These are phyloP conservation scores for Macadamia tetraphylla DNA, from an alignment of 164 flowering plant species.

Conservation along the genomic window DNA sequence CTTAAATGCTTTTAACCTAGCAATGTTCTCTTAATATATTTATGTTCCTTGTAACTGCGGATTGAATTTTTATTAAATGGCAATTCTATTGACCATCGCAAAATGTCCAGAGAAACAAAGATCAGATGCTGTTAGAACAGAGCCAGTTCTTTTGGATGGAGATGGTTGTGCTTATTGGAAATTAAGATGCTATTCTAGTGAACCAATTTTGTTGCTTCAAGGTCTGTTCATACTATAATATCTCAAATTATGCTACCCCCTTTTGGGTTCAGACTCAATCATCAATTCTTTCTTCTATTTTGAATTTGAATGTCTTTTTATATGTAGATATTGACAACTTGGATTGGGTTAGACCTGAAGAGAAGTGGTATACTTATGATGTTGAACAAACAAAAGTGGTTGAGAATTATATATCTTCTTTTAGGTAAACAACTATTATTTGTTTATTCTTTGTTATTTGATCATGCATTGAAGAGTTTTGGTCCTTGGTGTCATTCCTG, in stretches of 20 bases:
- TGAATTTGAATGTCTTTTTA: neutral
- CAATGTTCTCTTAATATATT: too few relatives aligned
- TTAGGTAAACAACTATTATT: conserved; percentile 17
- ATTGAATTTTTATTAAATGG: too few relatives aligned
- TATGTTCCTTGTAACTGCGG: too few relatives aligned
- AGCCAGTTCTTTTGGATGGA: conserved; percentile 46
- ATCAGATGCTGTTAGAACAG: conserved; percentile 62
- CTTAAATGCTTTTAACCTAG: too few relatives aligned
- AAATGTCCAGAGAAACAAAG: conserved; percentile 28
- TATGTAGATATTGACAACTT: conserved; percentile 24
- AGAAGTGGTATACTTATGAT: conserved; percentile 35
- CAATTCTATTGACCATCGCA: too few relatives aligned
- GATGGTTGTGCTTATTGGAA: conserved; percentile 66
- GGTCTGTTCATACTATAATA: conserved; percentile 29
- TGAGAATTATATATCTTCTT: conserved; percentile 24
- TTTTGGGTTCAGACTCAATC: neutral
- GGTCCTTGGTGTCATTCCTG: neutral
- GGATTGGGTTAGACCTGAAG: conserved; percentile 20
- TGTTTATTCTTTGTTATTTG: too few relatives aligned
- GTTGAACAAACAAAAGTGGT: conserved; percentile 20
- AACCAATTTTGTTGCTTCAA: conserved; percentile 50
- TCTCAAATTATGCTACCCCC: neutral
- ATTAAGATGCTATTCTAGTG: conserved; percentile 34
- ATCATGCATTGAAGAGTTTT: neutral
- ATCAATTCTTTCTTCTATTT: neutral